Percentiles rank a stretch among this genome's conserved stretches.
phyloP scores from a whole-genome alignment of 2,329 filamentous ascomycete species.

The Geosmithia flava region DNA sequence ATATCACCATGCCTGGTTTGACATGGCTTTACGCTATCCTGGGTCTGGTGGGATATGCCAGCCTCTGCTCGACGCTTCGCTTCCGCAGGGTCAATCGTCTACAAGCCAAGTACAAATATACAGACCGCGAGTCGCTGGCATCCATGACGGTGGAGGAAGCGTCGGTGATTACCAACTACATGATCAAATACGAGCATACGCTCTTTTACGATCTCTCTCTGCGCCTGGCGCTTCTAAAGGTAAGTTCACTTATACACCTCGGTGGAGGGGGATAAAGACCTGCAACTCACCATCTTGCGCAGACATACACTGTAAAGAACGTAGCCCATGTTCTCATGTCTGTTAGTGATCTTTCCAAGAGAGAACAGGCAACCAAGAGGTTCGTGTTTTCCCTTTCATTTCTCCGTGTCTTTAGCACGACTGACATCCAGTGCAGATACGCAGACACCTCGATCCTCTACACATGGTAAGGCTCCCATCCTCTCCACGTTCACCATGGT shows the following conservation, averaged over 20 bases:
- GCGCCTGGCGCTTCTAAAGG: slow-evolving; percentile 27
- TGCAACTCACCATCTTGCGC: not conserved
- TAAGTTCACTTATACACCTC: slow-evolving; percentile 5
- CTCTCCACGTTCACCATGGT: too few relatives aligned
- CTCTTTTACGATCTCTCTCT: slow-evolving; percentile 21
- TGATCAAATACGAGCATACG: slow-evolving; percentile 22
- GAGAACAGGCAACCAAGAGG: slow-evolving; percentile 19
- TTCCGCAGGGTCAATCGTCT: slow-evolving; percentile 19
- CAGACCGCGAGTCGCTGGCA: slow-evolving; percentile 20
- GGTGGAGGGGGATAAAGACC: not conserved
- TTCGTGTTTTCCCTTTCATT: slow-evolving; percentile 5
- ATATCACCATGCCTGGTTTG: slow-evolving; percentile 1
- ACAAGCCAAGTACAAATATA: slow-evolving; percentile 16
- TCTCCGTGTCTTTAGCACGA: too few relatives aligned
- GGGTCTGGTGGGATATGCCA: slow-evolving; percentile 15
- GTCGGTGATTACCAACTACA: slow-evolving; percentile 25
- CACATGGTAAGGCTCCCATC: slow-evolving; percentile 14
- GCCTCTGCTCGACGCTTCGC: slow-evolving; percentile 21
- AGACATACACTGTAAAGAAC: slow-evolving; percentile 27
- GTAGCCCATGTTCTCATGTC: slow-evolving; percentile 22
- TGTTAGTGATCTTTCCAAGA: slow-evolving; percentile 20
- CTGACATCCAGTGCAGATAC: slow-evolving; percentile 14
- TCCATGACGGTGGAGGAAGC: slow-evolving; percentile 31
- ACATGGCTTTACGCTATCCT: slow-evolving; percentile 4
- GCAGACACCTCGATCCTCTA: slow-evolving; percentile 27